Conservation (phyloP, 768 basidiomycete genomes). For the Sarcodon sp. region DNA sequence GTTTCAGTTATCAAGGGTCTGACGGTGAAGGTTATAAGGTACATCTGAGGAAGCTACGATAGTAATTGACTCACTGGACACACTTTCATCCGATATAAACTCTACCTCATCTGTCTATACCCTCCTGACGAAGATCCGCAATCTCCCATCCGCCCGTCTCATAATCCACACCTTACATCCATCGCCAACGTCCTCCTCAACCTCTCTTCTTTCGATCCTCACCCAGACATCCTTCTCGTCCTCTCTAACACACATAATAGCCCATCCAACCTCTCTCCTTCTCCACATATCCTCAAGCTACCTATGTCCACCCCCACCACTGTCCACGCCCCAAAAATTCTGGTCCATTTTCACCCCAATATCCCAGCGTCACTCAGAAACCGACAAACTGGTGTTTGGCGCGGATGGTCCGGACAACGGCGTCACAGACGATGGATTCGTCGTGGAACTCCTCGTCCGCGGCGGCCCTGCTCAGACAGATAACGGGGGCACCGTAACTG, state of each 20-base stretch:
- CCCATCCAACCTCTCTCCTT: constrained; percentile 63
- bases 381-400: constrained; percentile 49
- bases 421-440: constrained; percentile 33
- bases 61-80: constrained; percentile 64
- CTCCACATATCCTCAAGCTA: constrained; percentile 57
- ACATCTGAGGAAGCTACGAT: constrained; percentile 39
- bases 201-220: constrained; percentile 37
- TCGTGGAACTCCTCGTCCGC: constrained; percentile 49
- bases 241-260: constrained; percentile 46
- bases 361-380: constrained; percentile 46
- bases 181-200: constrained; percentile 5
- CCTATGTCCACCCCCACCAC: constrained; percentile 57
- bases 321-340: constrained; percentile 54
- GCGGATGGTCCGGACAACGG: constrained; percentile 33
- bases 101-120: constrained; percentile 18
- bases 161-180: constrained; percentile 36
- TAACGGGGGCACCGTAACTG: constrained; percentile 11
- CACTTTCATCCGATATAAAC: constrained; percentile 42
- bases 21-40: constrained; percentile 8
- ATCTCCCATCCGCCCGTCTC: constrained; percentile 39
- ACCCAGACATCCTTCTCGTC: constrained; percentile 52
- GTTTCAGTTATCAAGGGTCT: constrained; percentile 1
- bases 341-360: constrained; percentile 69
- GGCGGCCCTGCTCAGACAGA: constrained; percentile 12
- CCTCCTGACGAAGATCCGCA: neutral